Evolutionary conservation across 495 filamentous ascomycete genomes (phyloP).

Genomic region (Darksidea phi): DNA sequence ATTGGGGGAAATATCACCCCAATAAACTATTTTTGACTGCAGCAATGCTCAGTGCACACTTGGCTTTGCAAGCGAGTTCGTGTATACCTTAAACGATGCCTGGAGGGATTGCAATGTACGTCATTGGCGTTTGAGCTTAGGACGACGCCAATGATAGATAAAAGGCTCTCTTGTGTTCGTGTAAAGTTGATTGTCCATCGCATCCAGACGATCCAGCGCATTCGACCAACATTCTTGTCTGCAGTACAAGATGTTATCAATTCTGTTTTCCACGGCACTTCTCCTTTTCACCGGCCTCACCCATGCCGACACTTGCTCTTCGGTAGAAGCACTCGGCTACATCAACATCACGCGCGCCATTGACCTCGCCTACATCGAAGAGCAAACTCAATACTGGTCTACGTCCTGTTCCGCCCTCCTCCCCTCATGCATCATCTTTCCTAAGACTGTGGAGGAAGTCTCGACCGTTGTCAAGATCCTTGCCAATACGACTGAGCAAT

Average conservation of each 20-base stretch:
- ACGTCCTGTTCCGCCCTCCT: slow-evolving; percentile 17
- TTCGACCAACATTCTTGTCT: neutral
- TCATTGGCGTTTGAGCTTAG: neutral
- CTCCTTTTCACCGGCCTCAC: neutral
- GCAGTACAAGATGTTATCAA: neutral
- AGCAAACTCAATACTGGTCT: slow-evolving; percentile 34
- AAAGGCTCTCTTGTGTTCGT: neutral
- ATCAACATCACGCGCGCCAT: slow-evolving; percentile 20
- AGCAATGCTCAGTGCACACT: neutral
- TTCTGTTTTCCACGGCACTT: neutral
- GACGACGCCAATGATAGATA: neutral
- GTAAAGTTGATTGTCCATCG: neutral
- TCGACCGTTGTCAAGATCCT: slow-evolving; percentile 22
- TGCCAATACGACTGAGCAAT: slow-evolving; percentile 11
- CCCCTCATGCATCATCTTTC: slow-evolving; percentile 31
- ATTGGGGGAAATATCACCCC: neutral
- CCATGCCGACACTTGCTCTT: slow-evolving; percentile 14
- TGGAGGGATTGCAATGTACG: neutral
- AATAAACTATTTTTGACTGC: neutral
- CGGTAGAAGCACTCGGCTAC: slow-evolving; percentile 15
- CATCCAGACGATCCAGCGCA: neutral
- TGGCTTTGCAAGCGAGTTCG: neutral
- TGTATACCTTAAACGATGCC: neutral
- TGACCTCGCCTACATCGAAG: slow-evolving; percentile 13
- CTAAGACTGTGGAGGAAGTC: slow-evolving; percentile 23